Evolutionary conservation across 2,329 filamentous ascomycete genomes (phyloP).

Genomic region (Diaporthe capsici): DNA sequence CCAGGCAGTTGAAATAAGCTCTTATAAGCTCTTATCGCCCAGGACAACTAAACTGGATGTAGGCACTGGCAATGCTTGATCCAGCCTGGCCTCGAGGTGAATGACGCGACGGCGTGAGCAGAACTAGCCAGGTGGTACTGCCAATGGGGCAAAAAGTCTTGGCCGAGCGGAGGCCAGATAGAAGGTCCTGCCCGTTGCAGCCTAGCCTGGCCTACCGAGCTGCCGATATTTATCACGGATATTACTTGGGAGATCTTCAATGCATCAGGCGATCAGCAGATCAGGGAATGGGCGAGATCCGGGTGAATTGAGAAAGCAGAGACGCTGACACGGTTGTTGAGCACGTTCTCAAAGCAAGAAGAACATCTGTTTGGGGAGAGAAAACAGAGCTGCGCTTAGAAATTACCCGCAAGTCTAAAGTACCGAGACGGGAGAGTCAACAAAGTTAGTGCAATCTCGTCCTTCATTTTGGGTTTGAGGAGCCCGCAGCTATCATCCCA

Average conservation of each 20-base stretch:
- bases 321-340: background rate
- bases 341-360: background rate
- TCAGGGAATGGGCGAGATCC: background rate
- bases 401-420: background rate
- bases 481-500: constrained; percentile 2
- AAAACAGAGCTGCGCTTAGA: too few relatives aligned
- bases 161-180: constrained; percentile 4
- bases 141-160: constrained; percentile 4
- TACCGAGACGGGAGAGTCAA: constrained; percentile 12
- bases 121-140: constrained; percentile 24
- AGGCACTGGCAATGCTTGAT: constrained; percentile 27
- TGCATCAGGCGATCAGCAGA: constrained; percentile 19
- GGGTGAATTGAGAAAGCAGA: background rate
- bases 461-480: background rate
- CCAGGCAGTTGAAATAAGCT: constrained; percentile 20
- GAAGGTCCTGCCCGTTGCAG: background rate
- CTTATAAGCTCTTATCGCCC: constrained; percentile 28
- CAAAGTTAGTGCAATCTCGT: background rate
- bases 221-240: constrained; percentile 24
- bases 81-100: background rate
- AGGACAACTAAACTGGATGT: constrained; percentile 15
- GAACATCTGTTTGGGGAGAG: too few relatives aligned
- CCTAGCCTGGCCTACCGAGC: constrained; percentile 7
- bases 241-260: constrained; percentile 21
- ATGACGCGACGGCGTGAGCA: constrained; percentile 19